Evolutionary conservation across 352 stramenopile genomes (phyloP), one percentile per base, ranked within the genome.

Genomic region (Peronosclerospora sorghi): DNA sequence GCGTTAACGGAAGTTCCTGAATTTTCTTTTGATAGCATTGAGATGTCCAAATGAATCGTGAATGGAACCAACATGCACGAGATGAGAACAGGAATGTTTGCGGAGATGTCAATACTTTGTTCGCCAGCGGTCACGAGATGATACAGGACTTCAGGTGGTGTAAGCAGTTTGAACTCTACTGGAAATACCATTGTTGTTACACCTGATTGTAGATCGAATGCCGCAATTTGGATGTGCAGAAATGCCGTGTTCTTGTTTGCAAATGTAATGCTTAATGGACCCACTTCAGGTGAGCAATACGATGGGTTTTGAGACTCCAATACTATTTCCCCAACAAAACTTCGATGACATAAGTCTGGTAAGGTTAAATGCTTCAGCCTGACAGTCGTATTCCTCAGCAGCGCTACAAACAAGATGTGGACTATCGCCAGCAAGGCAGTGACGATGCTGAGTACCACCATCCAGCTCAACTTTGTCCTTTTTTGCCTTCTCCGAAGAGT

Each of bases 251-350:
- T 44, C 41, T 84, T 76, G 54, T 79, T 85, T 7, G 51, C 38
- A 27, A 90, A 68, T 5, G 48, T 67, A 24, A 86, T 47, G 20
- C 55, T 54, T 32, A 87, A 30, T n/a, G 72, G 62, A 0, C 75
- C 73, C 21, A 91, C 47, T 2, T 64, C 51, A 0, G 78, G 78
- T 21, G 67, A 64, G 49, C 78, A 91, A 39, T 85, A 88, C 23
- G 75, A 88, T 43, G 78, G 78, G 40, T 91, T 91, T 19, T 73
- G 48, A 43, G 86, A 72, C 42, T 69, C 50, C 26, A 91, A 17
- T 12, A 83, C 46, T 18, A 77, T 44, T 21, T 74, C 59, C 15
- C 75, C 78, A 4, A 61, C 40, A 14, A 67, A 77, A 10, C 55
- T 54, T 10, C 36, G 32, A 43, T 87, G 74, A 40, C 78, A 91